These are phyloP conservation scores for Pistacia atlantica DNA, from an alignment of 345 rosid genomes.

Conservation along the genomic window DNA sequence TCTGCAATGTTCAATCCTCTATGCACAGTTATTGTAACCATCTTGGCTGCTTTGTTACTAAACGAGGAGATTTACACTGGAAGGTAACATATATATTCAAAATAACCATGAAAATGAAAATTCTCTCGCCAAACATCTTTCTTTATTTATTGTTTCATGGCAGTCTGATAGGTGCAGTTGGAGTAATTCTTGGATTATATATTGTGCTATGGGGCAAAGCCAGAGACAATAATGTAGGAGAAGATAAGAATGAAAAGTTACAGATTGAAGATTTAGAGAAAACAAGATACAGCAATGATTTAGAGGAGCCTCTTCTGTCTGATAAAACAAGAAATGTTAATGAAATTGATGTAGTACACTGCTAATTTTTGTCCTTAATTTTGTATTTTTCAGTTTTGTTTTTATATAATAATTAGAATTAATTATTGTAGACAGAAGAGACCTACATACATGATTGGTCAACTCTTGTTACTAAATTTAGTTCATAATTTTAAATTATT, in stretches of 20 bases:
- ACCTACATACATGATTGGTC: background rate
- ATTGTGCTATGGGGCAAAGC: slow-evolving; percentile 74
- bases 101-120: too few species aligned
- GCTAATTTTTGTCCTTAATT: background rate
- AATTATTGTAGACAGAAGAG: background rate
- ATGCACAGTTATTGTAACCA: slow-evolving; percentile 51
- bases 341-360: background rate
- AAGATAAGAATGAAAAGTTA: slow-evolving; percentile 18
- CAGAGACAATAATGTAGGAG: slow-evolving; percentile 36
- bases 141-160: background rate
- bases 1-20: slow-evolving; percentile 68
- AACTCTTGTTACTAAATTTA: background rate
- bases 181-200: slow-evolving; percentile 51
- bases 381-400: background rate
- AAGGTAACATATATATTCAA: slow-evolving; percentile 31
- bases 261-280: slow-evolving; percentile 29
- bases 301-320: slow-evolving; percentile 58
- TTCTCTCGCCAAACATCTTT: background rate
- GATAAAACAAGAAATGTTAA: slow-evolving; percentile 7
- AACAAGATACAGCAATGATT: slow-evolving; percentile 19
- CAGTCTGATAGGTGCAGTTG: slow-evolving; percentile 60
- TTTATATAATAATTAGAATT: background rate
- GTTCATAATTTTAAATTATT: background rate
- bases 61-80: slow-evolving; percentile 59
- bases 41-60: slow-evolving; percentile 56